phyloP scores from a whole-genome alignment of 2,329 filamentous ascomycete species.

The Venturia pyrina region DNA sequence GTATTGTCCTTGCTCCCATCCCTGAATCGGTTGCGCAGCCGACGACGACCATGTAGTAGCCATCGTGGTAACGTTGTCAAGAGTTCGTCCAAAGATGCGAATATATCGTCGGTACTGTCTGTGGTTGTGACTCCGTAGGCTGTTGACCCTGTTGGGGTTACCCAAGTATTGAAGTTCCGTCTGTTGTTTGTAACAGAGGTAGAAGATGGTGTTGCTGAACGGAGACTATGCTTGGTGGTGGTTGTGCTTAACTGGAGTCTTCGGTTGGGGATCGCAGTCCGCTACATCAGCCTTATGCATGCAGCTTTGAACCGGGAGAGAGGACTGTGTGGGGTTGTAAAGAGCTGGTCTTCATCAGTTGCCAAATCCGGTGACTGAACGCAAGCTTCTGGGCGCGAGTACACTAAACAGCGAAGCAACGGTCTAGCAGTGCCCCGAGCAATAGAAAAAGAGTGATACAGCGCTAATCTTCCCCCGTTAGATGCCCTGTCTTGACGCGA shows the following conservation, averaged over 20 bases:
- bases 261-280: not conserved
- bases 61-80: not conserved
- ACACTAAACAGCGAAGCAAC: not conserved
- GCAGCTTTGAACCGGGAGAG: not conserved
- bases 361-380: not conserved
- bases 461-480: not conserved
- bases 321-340: not conserved
- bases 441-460: not conserved
- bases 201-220: not conserved
- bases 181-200: not conserved
- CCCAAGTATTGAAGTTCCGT: not conserved
- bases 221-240: not conserved
- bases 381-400: not conserved
- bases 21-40: not conserved
- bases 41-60: not conserved
- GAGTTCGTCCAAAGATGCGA: not conserved
- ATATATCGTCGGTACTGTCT: not conserved
- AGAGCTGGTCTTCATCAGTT: not conserved
- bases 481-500: not conserved
- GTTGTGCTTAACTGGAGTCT: not conserved
- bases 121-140: not conserved
- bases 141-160: not conserved
- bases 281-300: constrained; percentile 4
- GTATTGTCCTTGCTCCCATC: not conserved
- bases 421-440: not conserved